Evolutionary conservation across 2,329 filamentous ascomycete species (phyloP), one percentile per base, ranked within the genome.

Genomic region (Pseudocercospora macadamiae): DNA sequence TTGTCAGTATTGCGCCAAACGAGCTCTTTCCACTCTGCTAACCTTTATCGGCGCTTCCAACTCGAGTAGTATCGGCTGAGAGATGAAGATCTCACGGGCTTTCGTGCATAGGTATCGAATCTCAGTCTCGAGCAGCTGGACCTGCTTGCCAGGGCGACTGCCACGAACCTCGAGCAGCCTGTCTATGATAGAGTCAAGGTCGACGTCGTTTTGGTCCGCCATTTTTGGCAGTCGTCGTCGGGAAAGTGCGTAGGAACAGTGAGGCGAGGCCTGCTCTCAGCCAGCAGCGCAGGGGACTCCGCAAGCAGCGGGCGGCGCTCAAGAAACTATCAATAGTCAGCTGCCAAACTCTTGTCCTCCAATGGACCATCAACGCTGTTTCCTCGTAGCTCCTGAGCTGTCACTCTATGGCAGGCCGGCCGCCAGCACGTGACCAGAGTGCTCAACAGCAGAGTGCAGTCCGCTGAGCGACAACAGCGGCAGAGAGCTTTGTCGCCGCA

Each of bases 1-100:
- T n/a, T 54, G 64, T 71, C 62, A 65, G 56, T 25, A 30, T 62
- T 44, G 51, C 42, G 32, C n/a, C n/a, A 34, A 25, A 30, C 10
- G 14, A 26, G 14, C 14, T 36, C 26, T 14, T 47, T 28, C 42
- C n/a, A 9, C 37, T 16, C 19, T 30, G 60, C 83, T 71, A 83
- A 96, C 93, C 92, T 99, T 99, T 80, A 99, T 97, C 63, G 95
- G 95, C 74, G 95, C 95, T 80, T 97, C 95, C 51, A 99, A 86
- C 82, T 99, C 95, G 68, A 99, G 87, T 68, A 99, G 83, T 73
- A 97, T 97, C 67, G 95, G 95, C 82, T 99, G 95, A 64, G 93
- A 97, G 79, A 99, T 97, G 83, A 99, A 97, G 73, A 99, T 97
- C 83, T 99, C 95, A 68, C 95, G 89, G 64, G 93, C 93, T 83